Evolutionary conservation across 176 grass and related monocot species (phyloP).

Genomic region (Zoysia japonica): DNA sequence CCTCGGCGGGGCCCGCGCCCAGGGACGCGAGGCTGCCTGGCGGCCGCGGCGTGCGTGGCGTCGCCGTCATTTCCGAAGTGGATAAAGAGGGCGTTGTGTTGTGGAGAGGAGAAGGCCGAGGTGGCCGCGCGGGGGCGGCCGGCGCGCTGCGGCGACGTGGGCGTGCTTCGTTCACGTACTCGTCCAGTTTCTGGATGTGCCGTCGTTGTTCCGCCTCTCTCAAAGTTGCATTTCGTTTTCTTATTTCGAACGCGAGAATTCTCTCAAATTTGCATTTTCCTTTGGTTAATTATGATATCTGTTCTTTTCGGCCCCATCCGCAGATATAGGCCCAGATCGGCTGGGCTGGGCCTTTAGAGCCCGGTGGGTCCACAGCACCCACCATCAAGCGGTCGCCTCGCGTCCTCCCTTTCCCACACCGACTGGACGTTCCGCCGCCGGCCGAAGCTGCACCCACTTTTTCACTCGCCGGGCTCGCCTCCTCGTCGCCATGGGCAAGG

Average conservation of each 20-base stretch:
- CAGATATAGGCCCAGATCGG: too few species aligned
- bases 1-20: conserved; percentile 29
- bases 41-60: not conserved
- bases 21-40: conserved; percentile 5
- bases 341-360: not conserved
- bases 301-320: too few species aligned
- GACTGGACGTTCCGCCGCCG: not conserved
- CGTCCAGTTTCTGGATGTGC: not conserved
- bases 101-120: conserved; percentile 2
- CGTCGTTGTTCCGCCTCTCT: not conserved
- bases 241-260: not conserved
- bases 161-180: conserved; percentile 6
- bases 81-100: conserved; percentile 29
- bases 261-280: not conserved
- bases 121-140: conserved; percentile 42
- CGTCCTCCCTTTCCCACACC: not conserved
- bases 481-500: conserved; percentile 54
- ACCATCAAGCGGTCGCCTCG: not conserved
- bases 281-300: too few species aligned
- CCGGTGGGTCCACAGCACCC: not conserved
- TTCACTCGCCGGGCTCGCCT: not conserved
- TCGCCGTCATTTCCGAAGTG: conserved; percentile 20
- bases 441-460: too few species aligned
- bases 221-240: not conserved
- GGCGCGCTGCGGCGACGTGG: conserved; percentile 36